A percentile compares a stretch with the other conserved stretches of the same genome.
These are phyloP conservation scores for Candida pseudoviswanathii DNA, from an alignment of 1,139 yeast species.

Conservation along the genomic window DNA sequence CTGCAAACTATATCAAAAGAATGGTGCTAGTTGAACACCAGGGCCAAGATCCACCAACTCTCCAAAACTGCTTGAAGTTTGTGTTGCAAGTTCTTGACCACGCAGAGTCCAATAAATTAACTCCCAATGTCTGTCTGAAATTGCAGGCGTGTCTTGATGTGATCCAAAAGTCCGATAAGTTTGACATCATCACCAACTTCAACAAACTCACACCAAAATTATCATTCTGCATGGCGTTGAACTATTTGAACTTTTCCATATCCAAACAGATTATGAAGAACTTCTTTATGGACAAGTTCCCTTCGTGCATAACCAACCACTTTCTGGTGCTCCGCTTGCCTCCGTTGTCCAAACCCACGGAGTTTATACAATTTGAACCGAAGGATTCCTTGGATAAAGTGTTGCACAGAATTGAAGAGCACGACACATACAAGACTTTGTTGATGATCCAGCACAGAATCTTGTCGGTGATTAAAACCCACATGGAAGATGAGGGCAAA, in stretches of 20 bases:
- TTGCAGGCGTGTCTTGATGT: slow-evolving; percentile 10
- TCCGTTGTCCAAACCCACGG: slow-evolving; percentile 30
- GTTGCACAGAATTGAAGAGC: slow-evolving; percentile 8
- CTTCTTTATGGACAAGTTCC: slow-evolving; percentile 16
- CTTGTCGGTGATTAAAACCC: slow-evolving; percentile 10
- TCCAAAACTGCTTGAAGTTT: slow-evolving; percentile 17
- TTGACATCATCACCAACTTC: slow-evolving; percentile 15
- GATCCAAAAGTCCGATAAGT: slow-evolving; percentile 3
- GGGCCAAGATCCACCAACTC: not conserved
- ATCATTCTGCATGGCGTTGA: slow-evolving; percentile 23
- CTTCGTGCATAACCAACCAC: slow-evolving; percentile 17
- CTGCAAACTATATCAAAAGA: not conserved
- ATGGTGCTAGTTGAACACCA: not conserved
- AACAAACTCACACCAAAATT: slow-evolving; percentile 26
- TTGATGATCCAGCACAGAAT: slow-evolving; percentile 10
- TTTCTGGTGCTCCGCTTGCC: slow-evolving; percentile 26
- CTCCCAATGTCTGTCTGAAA: slow-evolving; percentile 6
- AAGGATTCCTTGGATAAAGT: slow-evolving; percentile 16
- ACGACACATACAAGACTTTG: slow-evolving; percentile 10
- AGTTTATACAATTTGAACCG: slow-evolving; percentile 15
- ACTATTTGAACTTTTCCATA: slow-evolving; percentile 22
- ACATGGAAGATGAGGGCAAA: slow-evolving; percentile 22
- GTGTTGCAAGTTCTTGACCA: slow-evolving; percentile 32
- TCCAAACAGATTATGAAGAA: slow-evolving; percentile 19
- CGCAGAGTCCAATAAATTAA: slow-evolving; percentile 14